Percentiles rank a stretch among this genome's conserved stretches.
These are phyloP conservation scores for Termitomyces sp. DNA, from an alignment of 768 basidiomycete genomes.

Conservation along the genomic window DNA sequence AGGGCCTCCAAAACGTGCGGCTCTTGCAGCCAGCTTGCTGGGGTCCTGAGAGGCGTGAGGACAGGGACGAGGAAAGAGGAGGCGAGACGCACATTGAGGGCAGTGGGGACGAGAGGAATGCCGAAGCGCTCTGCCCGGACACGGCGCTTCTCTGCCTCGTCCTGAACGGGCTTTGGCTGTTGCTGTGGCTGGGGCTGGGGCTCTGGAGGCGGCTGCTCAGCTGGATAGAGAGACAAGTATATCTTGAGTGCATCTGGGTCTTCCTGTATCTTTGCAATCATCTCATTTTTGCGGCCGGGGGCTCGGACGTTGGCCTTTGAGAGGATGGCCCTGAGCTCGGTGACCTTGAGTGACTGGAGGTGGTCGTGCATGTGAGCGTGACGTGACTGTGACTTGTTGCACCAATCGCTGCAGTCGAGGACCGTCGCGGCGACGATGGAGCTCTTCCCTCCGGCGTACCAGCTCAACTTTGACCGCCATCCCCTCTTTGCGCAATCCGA, in stretches of 20 bases:
- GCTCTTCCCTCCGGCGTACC: slow-evolving; percentile 56
- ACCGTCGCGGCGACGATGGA: slow-evolving; percentile 34
- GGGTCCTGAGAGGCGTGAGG: slow-evolving; percentile 30
- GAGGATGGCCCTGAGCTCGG: slow-evolving; percentile 64
- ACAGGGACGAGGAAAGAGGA: not conserved
- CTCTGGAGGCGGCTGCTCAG: slow-evolving; percentile 10
- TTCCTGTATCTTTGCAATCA: slow-evolving; percentile 57
- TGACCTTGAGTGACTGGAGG: slow-evolving; percentile 64
- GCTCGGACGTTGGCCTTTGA: slow-evolving; percentile 40
- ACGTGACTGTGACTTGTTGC: slow-evolving; percentile 21
- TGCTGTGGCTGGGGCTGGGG: not conserved
- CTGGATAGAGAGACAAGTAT: slow-evolving; percentile 23
- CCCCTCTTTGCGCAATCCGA: slow-evolving; percentile 18
- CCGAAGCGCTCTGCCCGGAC: slow-evolving; percentile 68
- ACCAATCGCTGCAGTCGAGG: slow-evolving; percentile 36
- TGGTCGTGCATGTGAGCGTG: slow-evolving; percentile 24
- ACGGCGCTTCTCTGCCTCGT: slow-evolving; percentile 52
- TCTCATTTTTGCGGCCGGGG: slow-evolving; percentile 59
- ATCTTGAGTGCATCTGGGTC: slow-evolving; percentile 42
- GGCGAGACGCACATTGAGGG: slow-evolving; percentile 13
- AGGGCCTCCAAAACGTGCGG: slow-evolving; percentile 51
- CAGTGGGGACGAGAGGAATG: slow-evolving; percentile 47
- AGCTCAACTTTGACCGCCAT: slow-evolving; percentile 30
- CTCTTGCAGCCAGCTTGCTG: slow-evolving; percentile 47
- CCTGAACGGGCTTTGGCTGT: not conserved